A percentile compares a stretch with the other conserved stretches of the same genome.
Evolutionary conservation across 2,329 filamentous ascomycete genomes (phyloP).

Genomic region (Claviceps arundinis): DNA sequence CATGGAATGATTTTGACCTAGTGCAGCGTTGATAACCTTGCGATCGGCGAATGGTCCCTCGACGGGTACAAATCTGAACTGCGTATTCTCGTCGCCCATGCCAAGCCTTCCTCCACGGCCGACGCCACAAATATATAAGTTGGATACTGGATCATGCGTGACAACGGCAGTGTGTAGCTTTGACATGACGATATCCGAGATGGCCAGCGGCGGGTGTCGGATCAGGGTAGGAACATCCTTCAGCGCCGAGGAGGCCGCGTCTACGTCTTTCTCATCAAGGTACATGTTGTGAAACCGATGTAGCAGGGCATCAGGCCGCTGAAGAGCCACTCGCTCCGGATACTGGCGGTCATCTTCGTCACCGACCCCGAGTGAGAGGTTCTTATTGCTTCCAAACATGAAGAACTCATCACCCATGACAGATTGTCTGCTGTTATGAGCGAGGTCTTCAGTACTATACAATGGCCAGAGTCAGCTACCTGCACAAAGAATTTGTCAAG

Average conservation of each 20-base stretch:
- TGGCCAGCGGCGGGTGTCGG: slow-evolving; percentile 55
- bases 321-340: slow-evolving; percentile 68
- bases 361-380: slow-evolving; percentile 82
- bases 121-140: slow-evolving; percentile 85
- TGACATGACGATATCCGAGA: slow-evolving; percentile 74
- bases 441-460: slow-evolving; percentile 10
- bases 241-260: slow-evolving; percentile 15
- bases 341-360: slow-evolving; percentile 91
- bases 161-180: slow-evolving; percentile 86
- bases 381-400: slow-evolving; percentile 93
- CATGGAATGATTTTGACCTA: slow-evolving; percentile 85
- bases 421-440: slow-evolving; percentile 9
- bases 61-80: slow-evolving; percentile 75
- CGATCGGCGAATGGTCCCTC: slow-evolving; percentile 64
- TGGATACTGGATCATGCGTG: slow-evolving; percentile 75
- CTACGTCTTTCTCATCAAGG: slow-evolving; percentile 31
- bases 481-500: not conserved
- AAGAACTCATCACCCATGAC: slow-evolving; percentile 68
- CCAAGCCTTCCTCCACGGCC: slow-evolving; percentile 83
- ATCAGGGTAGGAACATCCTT: slow-evolving; percentile 59
- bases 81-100: slow-evolving; percentile 76
- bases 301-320: slow-evolving; percentile 65
- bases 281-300: slow-evolving; percentile 60
- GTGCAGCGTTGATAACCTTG: slow-evolving; percentile 61
- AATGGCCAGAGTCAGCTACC: not conserved